A percentile compares a stretch with the other conserved stretches of the same genome.
phyloP scores from a whole-genome alignment of 2,329 filamentous ascomycete genomes.

The Macrophomina phaseolina region DNA sequence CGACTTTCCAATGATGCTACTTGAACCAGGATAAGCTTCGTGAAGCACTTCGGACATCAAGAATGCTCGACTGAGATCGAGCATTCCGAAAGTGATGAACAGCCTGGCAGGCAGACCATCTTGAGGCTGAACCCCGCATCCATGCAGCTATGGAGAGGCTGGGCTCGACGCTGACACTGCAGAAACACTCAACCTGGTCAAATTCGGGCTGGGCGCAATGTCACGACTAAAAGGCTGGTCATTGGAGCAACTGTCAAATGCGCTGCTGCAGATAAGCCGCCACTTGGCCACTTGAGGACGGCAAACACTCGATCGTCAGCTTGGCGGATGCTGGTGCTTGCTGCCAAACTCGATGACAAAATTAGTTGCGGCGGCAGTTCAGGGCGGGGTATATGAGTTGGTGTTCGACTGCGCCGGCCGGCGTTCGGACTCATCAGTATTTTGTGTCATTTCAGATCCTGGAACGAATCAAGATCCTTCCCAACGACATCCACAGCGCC shows the following conservation, averaged over 20 bases:
- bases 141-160: background rate
- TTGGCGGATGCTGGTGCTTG: background rate
- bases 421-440: background rate
- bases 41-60: too few species aligned
- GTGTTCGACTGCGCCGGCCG: background rate
- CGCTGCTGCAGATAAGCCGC: constrained; percentile 11
- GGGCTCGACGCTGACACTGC: background rate
- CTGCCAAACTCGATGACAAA: background rate
- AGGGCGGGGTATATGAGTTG: background rate
- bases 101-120: background rate
- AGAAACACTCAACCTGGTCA: background rate
- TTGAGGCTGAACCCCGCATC: constrained; percentile 9
- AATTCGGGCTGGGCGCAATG: background rate
- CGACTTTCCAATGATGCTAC: too few species aligned
- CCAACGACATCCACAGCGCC: too few species aligned
- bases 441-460: background rate
- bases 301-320: background rate
- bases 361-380: background rate
- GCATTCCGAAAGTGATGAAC: background rate
- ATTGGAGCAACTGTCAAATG: background rate
- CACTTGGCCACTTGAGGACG: background rate
- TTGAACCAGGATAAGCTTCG: too few species aligned
- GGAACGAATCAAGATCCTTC: too few species aligned
- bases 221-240: background rate
- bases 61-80: too few species aligned